phyloP scores from a whole-genome alignment of 228 moss, liverwort and hornwort genomes.

The Sphagnum magellanicum region DNA sequence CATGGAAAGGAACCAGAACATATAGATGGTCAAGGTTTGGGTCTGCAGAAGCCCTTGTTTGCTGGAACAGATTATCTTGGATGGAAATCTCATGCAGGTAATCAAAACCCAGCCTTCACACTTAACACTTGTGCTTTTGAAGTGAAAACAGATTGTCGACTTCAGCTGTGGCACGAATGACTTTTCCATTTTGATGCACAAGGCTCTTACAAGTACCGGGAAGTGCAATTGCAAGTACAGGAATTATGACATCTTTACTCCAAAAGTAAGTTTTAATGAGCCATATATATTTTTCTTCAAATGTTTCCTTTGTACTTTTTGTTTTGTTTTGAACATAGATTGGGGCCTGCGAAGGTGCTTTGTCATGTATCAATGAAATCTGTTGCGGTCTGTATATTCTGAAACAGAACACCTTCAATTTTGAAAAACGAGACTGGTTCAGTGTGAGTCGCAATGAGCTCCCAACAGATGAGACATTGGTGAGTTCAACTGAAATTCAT shows the following conservation, averaged over 20 bases:
- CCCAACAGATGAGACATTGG: conserved; percentile 32
- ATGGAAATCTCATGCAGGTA: too few species aligned
- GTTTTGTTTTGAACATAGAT: not conserved
- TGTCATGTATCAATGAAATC: not conserved
- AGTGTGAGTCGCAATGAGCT: conserved; percentile 17
- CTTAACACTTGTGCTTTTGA: too few species aligned
- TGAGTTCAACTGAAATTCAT: conserved; percentile 5
- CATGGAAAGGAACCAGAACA: too few species aligned
- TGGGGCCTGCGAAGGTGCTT: not conserved
- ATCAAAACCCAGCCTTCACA: too few species aligned
- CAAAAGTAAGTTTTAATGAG: conserved; percentile 41
- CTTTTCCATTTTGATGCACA: conserved; percentile 54
- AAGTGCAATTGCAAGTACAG: conserved; percentile 54
- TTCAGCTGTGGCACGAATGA: conserved; percentile 88
- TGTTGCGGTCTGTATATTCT: not conserved
- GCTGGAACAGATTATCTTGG: too few species aligned
- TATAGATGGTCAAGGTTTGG: too few species aligned
- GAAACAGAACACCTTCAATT: conserved; percentile 21
- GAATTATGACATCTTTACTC: conserved; percentile 72
- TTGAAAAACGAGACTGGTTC: conserved; percentile 47
- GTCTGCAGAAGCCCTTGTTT: too few species aligned
- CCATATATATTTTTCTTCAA: conserved; percentile 1
- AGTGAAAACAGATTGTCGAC: conserved; percentile 60
- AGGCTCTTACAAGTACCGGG: conserved; percentile 29
- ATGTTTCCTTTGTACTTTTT: not conserved